A percentile compares a stretch with the other conserved stretches of the same genome.
Conservation (phyloP, 306 rosid genomes). For the Pachyrhizus erosus region DNA sequence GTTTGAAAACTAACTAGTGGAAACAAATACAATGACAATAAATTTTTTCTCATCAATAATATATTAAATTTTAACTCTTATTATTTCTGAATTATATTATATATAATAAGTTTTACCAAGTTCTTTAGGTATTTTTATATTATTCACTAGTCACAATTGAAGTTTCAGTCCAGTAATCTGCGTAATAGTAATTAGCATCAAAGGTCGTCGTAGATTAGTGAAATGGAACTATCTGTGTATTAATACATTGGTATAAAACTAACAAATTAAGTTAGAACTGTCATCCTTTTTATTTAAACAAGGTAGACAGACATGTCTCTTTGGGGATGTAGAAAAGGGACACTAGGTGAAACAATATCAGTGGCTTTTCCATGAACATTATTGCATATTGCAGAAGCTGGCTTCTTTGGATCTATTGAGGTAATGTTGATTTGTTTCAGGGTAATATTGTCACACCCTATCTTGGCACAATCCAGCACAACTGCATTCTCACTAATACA, state of each 20-base stretch:
- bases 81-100: neutral
- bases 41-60: neutral
- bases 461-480: constrained; percentile 41
- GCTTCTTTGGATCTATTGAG: constrained; percentile 36
- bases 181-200: neutral
- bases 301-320: neutral
- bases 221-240: no score
- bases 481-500: constrained; percentile 9
- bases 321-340: neutral
- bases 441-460: constrained; percentile 37
- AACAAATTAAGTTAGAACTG: neutral
- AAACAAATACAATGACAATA: neutral
- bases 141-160: neutral
- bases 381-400: constrained; percentile 38
- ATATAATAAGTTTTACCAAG: neutral
- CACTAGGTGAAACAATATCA: constrained; percentile 9
- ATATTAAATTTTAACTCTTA: neutral
- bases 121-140: neutral
- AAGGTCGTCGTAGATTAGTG: no score
- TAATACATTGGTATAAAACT: neutral
- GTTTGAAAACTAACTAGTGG: neutral
- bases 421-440: constrained; percentile 22
- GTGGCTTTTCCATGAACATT: constrained; percentile 21
- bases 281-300: neutral
- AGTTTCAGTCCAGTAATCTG: neutral